Conservation (phyloP, 2,329 filamentous ascomycete genomes). For the Verticillium longisporum region DNA sequence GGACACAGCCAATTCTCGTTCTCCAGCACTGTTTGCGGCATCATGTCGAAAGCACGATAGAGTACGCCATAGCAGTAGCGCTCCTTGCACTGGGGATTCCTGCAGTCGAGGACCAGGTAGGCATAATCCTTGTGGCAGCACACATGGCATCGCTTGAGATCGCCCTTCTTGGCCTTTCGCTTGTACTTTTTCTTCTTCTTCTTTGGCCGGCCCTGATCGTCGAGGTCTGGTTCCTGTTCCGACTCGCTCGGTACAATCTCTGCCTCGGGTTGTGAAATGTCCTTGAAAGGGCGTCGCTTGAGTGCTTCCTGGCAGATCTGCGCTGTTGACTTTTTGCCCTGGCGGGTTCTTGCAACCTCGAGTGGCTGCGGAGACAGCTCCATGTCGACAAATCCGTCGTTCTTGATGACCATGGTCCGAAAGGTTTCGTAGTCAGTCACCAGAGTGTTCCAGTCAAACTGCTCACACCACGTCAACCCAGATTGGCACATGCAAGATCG, state of each 20-base stretch:
- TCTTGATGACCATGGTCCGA: constrained; percentile 69
- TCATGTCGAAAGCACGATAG: constrained; percentile 84
- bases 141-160: constrained; percentile 66
- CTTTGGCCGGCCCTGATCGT: constrained; percentile 54
- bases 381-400: constrained; percentile 60
- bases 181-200: constrained; percentile 60
- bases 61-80: constrained; percentile 91
- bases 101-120: constrained; percentile 82
- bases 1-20: constrained; percentile 82
- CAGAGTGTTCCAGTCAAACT: constrained; percentile 80
- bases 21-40: constrained; percentile 77
- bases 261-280: constrained; percentile 59
- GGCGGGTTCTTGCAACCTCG: constrained; percentile 58
- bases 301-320: constrained; percentile 93
- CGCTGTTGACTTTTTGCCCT: constrained; percentile 72
- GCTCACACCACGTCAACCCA: constrained; percentile 82
- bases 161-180: constrained; percentile 45
- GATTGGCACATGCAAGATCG: constrained; percentile 87
- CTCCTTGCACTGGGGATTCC: constrained; percentile 58
- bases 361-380: constrained; percentile 64
- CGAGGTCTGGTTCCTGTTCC: constrained; percentile 50
- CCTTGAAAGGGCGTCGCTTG: constrained; percentile 70
- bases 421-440: constrained; percentile 73
- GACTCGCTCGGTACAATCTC: constrained; percentile 36
- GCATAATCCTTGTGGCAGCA: constrained; percentile 73